Evolutionary conservation across 768 basidiomycete species (phyloP).

Genomic region (Clathrus columnatus): DNA sequence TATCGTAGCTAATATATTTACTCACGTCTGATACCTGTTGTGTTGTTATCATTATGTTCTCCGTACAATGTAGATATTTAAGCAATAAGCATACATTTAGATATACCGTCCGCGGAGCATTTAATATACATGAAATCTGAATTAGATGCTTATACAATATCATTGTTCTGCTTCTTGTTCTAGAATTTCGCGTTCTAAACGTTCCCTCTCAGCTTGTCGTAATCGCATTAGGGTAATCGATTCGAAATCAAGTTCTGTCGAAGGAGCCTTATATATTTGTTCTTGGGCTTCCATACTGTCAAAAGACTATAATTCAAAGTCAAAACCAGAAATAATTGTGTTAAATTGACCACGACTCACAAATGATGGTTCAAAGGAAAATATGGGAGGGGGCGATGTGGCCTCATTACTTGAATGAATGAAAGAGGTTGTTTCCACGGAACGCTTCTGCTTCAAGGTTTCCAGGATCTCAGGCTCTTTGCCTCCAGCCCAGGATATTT

Average conservation of each 20-base stretch:
- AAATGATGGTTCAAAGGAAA: too few relatives aligned
- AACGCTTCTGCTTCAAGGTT: conserved; percentile 60
- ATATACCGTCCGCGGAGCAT: too few relatives aligned
- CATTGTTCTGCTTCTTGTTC: conserved; percentile 1
- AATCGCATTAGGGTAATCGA: conserved; percentile 71
- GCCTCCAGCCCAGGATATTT: conserved; percentile 66
- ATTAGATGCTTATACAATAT: too few relatives aligned
- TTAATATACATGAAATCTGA: too few relatives aligned
- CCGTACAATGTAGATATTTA: neutral
- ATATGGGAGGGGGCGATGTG: too few relatives aligned
- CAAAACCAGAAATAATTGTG: neutral
- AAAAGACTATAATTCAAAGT: neutral
- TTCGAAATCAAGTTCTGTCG: conserved; percentile 60
- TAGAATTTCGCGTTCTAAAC: conserved; percentile 39
- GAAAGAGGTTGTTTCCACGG: too few relatives aligned
- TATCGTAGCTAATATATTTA: too few relatives aligned
- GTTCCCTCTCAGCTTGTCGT: conserved; percentile 70
- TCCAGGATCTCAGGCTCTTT: conserved; percentile 63
- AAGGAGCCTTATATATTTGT: neutral
- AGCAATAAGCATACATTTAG: neutral
- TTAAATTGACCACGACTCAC: too few relatives aligned
- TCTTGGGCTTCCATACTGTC: neutral
- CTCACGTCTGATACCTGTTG: neutral
- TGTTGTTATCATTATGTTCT: neutral
- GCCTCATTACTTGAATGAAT: too few relatives aligned